Percentiles rank a stretch among this genome's conserved stretches.
Conservation (phyloP, 495 filamentous ascomycete species). For the Lichenothelia convexa region DNA sequence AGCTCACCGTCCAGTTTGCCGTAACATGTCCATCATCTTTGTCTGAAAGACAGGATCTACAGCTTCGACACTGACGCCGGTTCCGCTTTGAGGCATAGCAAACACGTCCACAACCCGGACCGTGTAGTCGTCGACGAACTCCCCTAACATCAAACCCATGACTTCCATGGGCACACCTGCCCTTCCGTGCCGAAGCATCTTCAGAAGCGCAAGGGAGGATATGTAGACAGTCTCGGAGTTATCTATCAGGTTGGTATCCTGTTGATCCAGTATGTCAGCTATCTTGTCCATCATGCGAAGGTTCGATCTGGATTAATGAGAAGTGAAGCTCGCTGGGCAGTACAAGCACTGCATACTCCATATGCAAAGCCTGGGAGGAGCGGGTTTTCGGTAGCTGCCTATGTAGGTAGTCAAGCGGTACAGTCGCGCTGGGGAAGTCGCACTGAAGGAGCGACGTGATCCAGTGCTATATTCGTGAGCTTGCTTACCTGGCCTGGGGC, state of each 20-base stretch:
- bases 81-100: slow-evolving; percentile 98
- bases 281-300: no score
- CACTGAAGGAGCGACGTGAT: no score
- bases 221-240: slow-evolving; percentile 99
- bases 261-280: not conserved
- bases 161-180: slow-evolving; percentile 99
- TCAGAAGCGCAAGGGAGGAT: slow-evolving; percentile 87
- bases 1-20: slow-evolving; percentile 81
- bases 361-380: no score
- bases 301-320: no score
- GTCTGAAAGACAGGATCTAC: slow-evolving; percentile 97
- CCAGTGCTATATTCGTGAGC: no score
- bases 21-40: slow-evolving; percentile 99
- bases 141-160: slow-evolving; percentile 97
- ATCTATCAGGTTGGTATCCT: slow-evolving; percentile 88
- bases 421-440: no score
- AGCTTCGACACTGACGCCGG: slow-evolving; percentile 93
- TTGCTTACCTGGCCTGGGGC: slow-evolving; percentile 60
- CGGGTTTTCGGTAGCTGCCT: no score
- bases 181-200: slow-evolving; percentile 94
- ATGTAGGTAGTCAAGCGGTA: no score
- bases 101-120: slow-evolving; percentile 96
- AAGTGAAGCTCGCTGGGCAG: no score
- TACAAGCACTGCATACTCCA: no score
- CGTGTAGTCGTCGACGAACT: slow-evolving; percentile 98